Percentiles rank a stretch among this genome's conserved stretches.
These are phyloP conservation scores for Anisogramma anomala DNA, from an alignment of 2,329 filamentous ascomycete genomes.

Conservation along the genomic window DNA sequence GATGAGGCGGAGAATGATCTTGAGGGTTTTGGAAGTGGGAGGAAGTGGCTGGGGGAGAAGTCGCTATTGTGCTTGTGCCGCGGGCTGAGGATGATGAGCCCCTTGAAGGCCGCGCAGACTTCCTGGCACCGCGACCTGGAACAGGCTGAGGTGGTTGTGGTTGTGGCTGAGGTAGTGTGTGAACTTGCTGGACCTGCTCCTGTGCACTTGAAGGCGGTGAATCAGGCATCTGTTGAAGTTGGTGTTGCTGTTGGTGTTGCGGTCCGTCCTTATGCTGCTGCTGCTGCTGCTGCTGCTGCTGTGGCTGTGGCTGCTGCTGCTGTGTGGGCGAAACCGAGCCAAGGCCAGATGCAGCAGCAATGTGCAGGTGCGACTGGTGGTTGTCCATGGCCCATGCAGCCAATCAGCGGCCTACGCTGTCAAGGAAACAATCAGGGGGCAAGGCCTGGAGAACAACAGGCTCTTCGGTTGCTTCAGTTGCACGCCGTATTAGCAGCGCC, in stretches of 20 bases:
- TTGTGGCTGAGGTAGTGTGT: too few species aligned
- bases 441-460: constrained; percentile 1
- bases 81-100: constrained; percentile 12
- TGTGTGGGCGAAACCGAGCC: not conserved
- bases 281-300: not conserved
- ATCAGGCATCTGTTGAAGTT: too few species aligned
- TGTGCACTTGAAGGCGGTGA: too few species aligned
- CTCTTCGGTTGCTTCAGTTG: not conserved
- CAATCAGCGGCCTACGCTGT: constrained; percentile 10
- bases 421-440: constrained; percentile 1
- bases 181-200: too few species aligned
- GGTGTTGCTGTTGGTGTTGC: too few species aligned
- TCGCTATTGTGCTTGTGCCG: too few species aligned
- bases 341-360: not conserved
- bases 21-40: too few species aligned
- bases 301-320: constrained; percentile 2
- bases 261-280: too few species aligned
- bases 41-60: too few species aligned
- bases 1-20: not conserved
- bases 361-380: constrained; percentile 4
- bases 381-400: constrained; percentile 8
- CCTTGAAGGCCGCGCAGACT: constrained; percentile 7
- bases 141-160: too few species aligned
- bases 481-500: not conserved
- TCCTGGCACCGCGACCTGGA: constrained; percentile 9